phyloP scores from a whole-genome alignment of 116 monocot species.

The Posidonia oceanica region DNA sequence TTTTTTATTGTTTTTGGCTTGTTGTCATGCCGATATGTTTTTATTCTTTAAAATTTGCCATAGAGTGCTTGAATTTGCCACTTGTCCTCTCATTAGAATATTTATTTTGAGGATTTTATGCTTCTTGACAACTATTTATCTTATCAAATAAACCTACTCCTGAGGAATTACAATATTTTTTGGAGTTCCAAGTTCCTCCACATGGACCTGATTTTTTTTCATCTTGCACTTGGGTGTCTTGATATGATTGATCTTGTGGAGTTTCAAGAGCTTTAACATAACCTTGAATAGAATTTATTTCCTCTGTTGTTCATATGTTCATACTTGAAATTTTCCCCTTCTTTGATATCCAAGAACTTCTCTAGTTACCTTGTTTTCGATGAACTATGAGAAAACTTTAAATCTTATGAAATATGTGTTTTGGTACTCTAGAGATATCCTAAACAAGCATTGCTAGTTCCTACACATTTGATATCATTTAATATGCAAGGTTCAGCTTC shows the following conservation, averaged over 20 bases:
- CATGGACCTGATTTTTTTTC: constrained; percentile 36
- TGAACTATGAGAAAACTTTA: too few relatives aligned
- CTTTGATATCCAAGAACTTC: too few relatives aligned
- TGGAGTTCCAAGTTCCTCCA: constrained; percentile 93
- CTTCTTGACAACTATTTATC: neutral
- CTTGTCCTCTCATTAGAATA: neutral
- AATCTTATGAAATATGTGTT: too few relatives aligned
- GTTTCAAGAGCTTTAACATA: neutral
- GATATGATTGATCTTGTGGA: neutral
- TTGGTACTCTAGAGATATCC: too few relatives aligned
- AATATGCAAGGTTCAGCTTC: too few relatives aligned
- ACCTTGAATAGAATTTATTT: too few relatives aligned
- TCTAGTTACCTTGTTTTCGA: too few relatives aligned
- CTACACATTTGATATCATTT: too few relatives aligned
- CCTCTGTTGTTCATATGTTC: neutral
- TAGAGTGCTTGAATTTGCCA: neutral
- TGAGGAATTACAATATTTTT: constrained; percentile 72
- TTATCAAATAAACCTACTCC: constrained; percentile 73
- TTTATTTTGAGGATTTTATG: neutral
- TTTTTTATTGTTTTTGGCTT: too few relatives aligned
- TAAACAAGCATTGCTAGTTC: too few relatives aligned
- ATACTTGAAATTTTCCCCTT: too few relatives aligned
- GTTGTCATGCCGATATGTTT: neutral
- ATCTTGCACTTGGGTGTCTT: neutral
- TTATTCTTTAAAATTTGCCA: neutral